A percentile compares a stretch with the other conserved stretches of the same genome.
Evolutionary conservation across 495 filamentous ascomycete genomes (phyloP).

Genomic region (Opeltia flavorubescens): DNA sequence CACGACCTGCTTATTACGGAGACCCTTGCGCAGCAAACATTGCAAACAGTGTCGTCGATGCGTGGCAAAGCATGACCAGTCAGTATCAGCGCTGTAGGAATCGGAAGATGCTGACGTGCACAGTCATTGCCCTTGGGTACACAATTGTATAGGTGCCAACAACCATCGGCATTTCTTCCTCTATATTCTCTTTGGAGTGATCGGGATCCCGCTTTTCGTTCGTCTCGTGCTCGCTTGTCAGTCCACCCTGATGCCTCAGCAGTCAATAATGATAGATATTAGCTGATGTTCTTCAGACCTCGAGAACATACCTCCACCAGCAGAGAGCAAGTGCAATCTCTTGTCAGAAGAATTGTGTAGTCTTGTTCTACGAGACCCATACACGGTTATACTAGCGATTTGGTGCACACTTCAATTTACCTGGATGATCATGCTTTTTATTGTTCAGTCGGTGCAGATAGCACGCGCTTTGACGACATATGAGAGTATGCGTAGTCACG

Average conservation of each 20-base stretch:
- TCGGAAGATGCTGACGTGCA: constrained; percentile 25
- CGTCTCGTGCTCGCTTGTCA: constrained; percentile 39
- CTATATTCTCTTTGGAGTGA: constrained; percentile 63
- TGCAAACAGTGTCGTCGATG: constrained; percentile 83
- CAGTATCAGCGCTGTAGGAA: constrained; percentile 21
- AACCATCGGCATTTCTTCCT: constrained; percentile 92
- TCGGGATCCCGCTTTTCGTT: constrained; percentile 55
- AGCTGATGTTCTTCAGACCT: no score
- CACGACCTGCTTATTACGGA: constrained; percentile 81
- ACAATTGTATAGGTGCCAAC: constrained; percentile 88
- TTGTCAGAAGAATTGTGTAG: constrained; percentile 60
- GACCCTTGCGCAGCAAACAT: constrained; percentile 86
- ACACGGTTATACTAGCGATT: constrained; percentile 60
- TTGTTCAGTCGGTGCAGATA: constrained; percentile 83
- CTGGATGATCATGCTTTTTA: constrained; percentile 92
- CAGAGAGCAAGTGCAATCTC: constrained; percentile 51
- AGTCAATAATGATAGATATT: neutral
- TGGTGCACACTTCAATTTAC: constrained; percentile 74
- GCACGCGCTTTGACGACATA: constrained; percentile 86
- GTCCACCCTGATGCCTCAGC: constrained; percentile 13
- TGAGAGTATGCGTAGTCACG: constrained; percentile 76
- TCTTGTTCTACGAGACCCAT: constrained; percentile 63
- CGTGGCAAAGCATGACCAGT: constrained; percentile 96
- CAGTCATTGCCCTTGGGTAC: constrained; percentile 95
- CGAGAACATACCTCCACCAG: constrained; percentile 29